Base-by-base conservation (phyloP, 73 alveolate genomes). In the Stentor roeselii region DNA sequence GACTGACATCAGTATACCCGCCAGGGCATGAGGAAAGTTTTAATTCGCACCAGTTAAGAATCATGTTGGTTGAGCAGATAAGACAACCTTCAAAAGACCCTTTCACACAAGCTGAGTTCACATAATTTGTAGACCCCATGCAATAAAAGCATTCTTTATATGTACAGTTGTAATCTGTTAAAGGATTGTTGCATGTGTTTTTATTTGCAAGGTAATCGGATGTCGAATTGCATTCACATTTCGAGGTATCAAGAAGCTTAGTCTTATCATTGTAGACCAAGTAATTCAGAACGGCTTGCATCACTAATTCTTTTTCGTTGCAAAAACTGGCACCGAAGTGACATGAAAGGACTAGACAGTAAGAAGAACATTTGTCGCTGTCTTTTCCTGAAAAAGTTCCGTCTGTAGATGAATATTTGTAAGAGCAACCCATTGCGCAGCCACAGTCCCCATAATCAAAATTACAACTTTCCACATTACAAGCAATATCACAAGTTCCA, bases 381-480 rank as follows among this genome's bases (percentile, higher is more conserved):
- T 21, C 67, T 50, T 50, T 50, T 11, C 21, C 6, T 6, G 6
- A 11, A 21, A 50, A 50, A 50, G 21, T 21, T 50, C 67, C 67
- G 21, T 50, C 21, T 11, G 67, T 50, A n/a, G n/a, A n/a, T n/a
- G n/a, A n/a, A 21, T 50, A 50, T 11, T 11, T 6, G 21, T 6
- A 11, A 11, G 6, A 6, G 21, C 67, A 50, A 50, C 67, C 67
- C 21, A 50, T 6, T 11, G 6, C 21, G 21, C 67, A 50, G 34
- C 80, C 14, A 35, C 84, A 76, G 3, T 76, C 84, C 0, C 84
- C 84, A 15, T 21, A 21, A 39, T 76, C 84, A 34, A 37, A 76
- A 21, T 35, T 35, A 35, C 84, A 76, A 15, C 39, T 27, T 15
- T 34, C 84, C 14, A n/a, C 0, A 15, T 21, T 21, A 39, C 84